Base-by-base conservation (phyloP, 2,329 filamentous ascomycete genomes). In the Arthroderma sp. region DNA sequence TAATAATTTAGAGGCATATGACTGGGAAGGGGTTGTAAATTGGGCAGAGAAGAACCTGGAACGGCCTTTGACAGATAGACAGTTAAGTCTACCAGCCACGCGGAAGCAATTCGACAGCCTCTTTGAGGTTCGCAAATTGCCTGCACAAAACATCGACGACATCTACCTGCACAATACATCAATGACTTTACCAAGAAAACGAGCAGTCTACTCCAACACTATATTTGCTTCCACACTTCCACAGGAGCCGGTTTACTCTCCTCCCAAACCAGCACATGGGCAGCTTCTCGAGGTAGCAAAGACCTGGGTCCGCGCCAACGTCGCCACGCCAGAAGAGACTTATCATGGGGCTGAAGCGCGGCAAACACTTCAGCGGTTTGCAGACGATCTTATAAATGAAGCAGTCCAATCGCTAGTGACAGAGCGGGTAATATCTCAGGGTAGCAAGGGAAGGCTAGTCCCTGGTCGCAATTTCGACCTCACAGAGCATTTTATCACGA, bases 241-340 rank as follows among this genome's bases (percentile, higher is more conserved):
- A 6, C 33, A 50, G 10, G 43, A 47, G n/a, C 29, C 31, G 7
- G 15, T 11, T 28, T 6, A 6, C 22, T 29, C n/a, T 5, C 27
- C 28, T 7, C 27, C 34, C 33, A 6, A 50, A 10, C 29, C 38
- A 38, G 38, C 46, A 47, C 15, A 54, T 54, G 30, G 57, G 9
- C 48, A 54, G 11, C 52, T 54, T 7, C 50, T 67, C 3, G 60
- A 64, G 3, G 53, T 61, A 5, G 66, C 63, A 33, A 70, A 68
- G 53, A 62, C 62, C n/a, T 72, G 66, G 66, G 61, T 70, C 38
- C 64, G 69, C 8, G 66, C 70, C 15, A 71, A 70, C 36, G 54
- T 70, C 29, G 54, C 69, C 31, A 68, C 69, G 0, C 57, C 63
- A 1, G 61, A 68, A 39, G 58, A 64, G 15, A 57, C 53, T 1